Base-by-base conservation (phyloP, 2,329 filamentous ascomycete genomes). In the Penicillium sp. region DNA sequence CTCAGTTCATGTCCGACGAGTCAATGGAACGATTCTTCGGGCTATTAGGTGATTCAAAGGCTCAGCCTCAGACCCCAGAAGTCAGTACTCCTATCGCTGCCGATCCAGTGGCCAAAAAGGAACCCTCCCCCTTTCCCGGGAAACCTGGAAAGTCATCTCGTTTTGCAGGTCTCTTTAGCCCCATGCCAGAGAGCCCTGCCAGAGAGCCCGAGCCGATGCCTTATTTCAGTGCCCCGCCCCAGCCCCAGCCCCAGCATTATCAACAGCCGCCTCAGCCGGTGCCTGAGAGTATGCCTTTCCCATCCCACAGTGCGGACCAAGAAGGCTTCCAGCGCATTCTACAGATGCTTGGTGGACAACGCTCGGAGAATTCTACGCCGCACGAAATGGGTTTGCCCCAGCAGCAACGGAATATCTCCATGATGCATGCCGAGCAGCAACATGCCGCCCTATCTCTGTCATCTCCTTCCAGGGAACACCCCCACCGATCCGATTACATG, bases 321-420 rank as follows among this genome's bases (percentile, higher is more conserved):
- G 89, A 92, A 72, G 92, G 91, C 1, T 96, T 97, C 74, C 85
- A 91, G 63, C 84, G 87, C 44, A 84, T 97, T 45, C 79, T 96
- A 36, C 84, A 89, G 65, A 95, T 96, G 82, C 83, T 96, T 40
- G 88, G 92, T 49, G 78, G 79, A 39, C 75, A 76, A 54, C 78
- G 75, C 60, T 75, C 78, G 36, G 70, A 72, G 55, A 78, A 76
- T 61, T 70, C 72, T 29, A 79, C 77, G 23, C 79, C 79, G 38
- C 77, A 79, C 59, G 71, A 72, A 33, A 74, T 76, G 55, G 60
- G 68, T 33, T 57, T 51, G 27, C 52, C 60, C 39, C 72, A 70
- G 53, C 69, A 65, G 33, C 65, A 70, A 50, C 70, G 66, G 13
- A 64, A 68, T 33, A 63, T 69, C 10, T 65, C 70, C 25, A 61